Evolutionary conservation across 2,329 filamentous ascomycete genomes (phyloP), one percentile per base, ranked within the genome.

Genomic region (Fusarium xyrophilum): DNA sequence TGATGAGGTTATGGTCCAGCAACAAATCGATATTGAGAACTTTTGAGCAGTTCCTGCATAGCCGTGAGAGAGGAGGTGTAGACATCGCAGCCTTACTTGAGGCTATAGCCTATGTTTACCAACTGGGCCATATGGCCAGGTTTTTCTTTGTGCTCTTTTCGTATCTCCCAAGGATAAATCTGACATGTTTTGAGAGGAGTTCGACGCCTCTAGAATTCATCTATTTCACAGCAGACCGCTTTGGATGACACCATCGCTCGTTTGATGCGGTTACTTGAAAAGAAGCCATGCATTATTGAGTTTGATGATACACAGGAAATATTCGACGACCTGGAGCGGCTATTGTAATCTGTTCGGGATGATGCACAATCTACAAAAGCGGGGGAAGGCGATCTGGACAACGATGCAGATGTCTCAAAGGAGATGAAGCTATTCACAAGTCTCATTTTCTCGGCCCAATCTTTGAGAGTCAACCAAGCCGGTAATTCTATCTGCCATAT

Each of bases 351-450:
- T 19, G 3, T 19, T 42, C 0, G 7, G 7, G 23, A 25, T 2
- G 23, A 6, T 13, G 5, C 1, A 3, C 0, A 3, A 0, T 42
- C 3, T 0, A 9, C 7, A 13, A 19, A 25, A 4, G 0, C 2
- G 7, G 11, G 11, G 4, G 2, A 19, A 1, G 11, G 1, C 0
- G 3, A 9, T 3, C 0, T 3, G 7, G 2, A 25, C 3, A 0
- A 6, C 4, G 11, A 3, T 25, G 5, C 23, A 13, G 11, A 42
- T 11, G 15, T 42, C 40, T 25, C 40, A 2, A 25, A 25, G 7
- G 15, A 42, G 11, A 25, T 42, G 0, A 42, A 9, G 3, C 15
- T 42, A 0, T 42, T 42, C 1, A 25, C 40, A 2, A 19, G 40
- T 25, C 40, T 42, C 0, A 1, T 42, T 5, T 42, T 42, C 11